phyloP scores from a whole-genome alignment of 805 yeast genomes.

The Candida nemodendra region DNA sequence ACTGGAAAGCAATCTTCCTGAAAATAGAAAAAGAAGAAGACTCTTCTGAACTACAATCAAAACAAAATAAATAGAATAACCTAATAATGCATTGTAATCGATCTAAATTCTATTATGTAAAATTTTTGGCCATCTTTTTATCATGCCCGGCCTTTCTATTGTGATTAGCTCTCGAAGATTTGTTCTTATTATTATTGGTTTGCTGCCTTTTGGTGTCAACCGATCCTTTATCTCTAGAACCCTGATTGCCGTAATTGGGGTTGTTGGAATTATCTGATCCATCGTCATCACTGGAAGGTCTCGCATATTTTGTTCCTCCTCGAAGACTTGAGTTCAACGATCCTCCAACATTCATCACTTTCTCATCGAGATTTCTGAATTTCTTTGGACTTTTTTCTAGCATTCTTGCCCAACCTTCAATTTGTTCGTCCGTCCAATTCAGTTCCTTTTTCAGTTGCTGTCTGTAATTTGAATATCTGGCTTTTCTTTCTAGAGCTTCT shows the following conservation, averaged over 20 bases:
- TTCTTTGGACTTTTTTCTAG: conserved; percentile 62
- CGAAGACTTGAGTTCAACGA: conserved; percentile 24
- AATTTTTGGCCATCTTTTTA: conserved; percentile 43
- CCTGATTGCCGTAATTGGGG: not conserved
- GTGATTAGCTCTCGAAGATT: conserved; percentile 60
- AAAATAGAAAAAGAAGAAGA: conserved; percentile 32
- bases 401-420: conserved; percentile 92
- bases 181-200: conserved; percentile 52
- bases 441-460: conserved; percentile 49
- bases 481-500: conserved; percentile 43
- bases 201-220: conserved; percentile 33
- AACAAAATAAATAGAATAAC: not conserved
- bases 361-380: conserved; percentile 61
- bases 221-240: not conserved
- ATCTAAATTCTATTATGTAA: conserved; percentile 2
- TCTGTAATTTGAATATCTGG: conserved; percentile 49
- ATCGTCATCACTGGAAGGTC: conserved; percentile 10
- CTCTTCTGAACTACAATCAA: conserved; percentile 6
- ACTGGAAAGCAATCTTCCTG: conserved; percentile 23
- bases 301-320: conserved; percentile 22
- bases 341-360: conserved; percentile 46
- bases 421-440: conserved; percentile 83
- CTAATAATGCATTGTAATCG: not conserved
- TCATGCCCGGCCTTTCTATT: conserved; percentile 62
- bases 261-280: conserved; percentile 4